A percentile compares a stretch with the other conserved stretches of the same genome.
These are phyloP conservation scores for Setaria viridis DNA, from an alignment of 202 grass and related monocot genomes.

Conservation along the genomic window DNA sequence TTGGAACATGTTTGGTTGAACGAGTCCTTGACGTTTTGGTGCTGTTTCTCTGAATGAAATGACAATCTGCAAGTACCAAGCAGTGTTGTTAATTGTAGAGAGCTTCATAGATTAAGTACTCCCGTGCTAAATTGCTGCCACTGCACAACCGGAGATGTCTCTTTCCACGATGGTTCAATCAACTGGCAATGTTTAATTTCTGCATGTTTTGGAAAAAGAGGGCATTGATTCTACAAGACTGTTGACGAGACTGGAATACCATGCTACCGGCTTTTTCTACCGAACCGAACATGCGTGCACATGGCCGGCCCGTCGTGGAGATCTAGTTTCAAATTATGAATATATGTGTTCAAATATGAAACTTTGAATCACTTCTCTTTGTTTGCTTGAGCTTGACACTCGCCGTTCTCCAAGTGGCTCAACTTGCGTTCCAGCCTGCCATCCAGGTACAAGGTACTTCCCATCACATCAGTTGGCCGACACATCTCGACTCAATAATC, in stretches of 20 bases:
- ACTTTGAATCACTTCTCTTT: too few species aligned
- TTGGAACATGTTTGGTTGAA: constrained; percentile 44
- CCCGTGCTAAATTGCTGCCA: background rate
- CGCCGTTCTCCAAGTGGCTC: background rate
- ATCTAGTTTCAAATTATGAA: background rate
- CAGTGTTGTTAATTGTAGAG: background rate
- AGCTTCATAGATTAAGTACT: background rate
- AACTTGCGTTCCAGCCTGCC: background rate
- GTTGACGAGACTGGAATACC: background rate
- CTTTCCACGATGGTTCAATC: background rate
- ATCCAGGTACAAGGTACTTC: too few species aligned
- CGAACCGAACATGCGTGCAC: background rate
- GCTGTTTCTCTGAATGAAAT: background rate
- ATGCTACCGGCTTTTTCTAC: background rate
- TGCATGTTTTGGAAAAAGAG: too few species aligned
- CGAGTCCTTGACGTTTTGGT: background rate
- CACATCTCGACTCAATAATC: too few species aligned
- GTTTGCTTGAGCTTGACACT: background rate
- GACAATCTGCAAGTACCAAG: background rate
- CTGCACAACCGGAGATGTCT: background rate
- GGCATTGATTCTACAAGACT: background rate
- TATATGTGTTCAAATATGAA: background rate
- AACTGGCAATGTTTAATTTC: background rate
- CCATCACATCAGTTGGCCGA: too few species aligned
- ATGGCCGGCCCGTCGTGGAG: background rate